A percentile compares a stretch with the other conserved stretches of the same genome.
These are phyloP conservation scores for Onygenales sp. DNA, from an alignment of 2,329 filamentous ascomycete species.

Conservation along the genomic window DNA sequence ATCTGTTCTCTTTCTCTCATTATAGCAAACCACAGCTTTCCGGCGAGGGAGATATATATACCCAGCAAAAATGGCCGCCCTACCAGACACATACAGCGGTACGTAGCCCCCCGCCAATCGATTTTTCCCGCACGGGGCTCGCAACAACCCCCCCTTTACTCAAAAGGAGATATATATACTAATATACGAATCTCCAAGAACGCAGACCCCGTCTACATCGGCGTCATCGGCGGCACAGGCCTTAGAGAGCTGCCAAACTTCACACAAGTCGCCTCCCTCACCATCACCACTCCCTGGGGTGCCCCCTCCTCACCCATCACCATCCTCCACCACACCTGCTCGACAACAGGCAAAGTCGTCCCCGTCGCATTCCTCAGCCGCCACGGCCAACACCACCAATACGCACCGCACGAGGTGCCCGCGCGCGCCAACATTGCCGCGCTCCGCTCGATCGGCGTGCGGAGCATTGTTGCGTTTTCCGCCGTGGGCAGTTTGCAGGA, in stretches of 20 bases:
- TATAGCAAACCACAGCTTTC: not conserved
- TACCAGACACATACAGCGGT: constrained; percentile 11
- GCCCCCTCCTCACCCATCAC: constrained; percentile 65
- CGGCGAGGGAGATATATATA: not conserved
- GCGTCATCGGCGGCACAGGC: constrained; percentile 87
- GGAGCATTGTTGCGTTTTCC: constrained; percentile 86
- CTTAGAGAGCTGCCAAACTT: constrained; percentile 81
- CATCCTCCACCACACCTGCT: constrained; percentile 77
- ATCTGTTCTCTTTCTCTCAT: not conserved
- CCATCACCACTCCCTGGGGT: constrained; percentile 80
- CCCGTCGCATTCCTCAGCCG: constrained; percentile 85
- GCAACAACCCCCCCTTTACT: not conserved
- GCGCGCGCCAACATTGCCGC: constrained; percentile 95
- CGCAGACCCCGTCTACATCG: constrained; percentile 60
- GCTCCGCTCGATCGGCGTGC: constrained; percentile 79
- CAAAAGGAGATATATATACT: not conserved
- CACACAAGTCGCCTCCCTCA: constrained; percentile 69
- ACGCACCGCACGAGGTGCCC: constrained; percentile 91
- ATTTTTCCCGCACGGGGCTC: not conserved
- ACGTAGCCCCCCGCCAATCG: not conserved
- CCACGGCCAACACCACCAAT: constrained; percentile 80
- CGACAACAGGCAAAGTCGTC: constrained; percentile 51
- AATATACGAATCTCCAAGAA: not conserved
- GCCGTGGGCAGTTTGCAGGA: constrained; percentile 90
- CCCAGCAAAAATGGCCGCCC: constrained; percentile 7